Percentiles rank a stretch among this genome's conserved stretches.
These are phyloP conservation scores for Pneumocystis carinii DNA, from an alignment of 1,139 yeast species.

Conservation along the genomic window DNA sequence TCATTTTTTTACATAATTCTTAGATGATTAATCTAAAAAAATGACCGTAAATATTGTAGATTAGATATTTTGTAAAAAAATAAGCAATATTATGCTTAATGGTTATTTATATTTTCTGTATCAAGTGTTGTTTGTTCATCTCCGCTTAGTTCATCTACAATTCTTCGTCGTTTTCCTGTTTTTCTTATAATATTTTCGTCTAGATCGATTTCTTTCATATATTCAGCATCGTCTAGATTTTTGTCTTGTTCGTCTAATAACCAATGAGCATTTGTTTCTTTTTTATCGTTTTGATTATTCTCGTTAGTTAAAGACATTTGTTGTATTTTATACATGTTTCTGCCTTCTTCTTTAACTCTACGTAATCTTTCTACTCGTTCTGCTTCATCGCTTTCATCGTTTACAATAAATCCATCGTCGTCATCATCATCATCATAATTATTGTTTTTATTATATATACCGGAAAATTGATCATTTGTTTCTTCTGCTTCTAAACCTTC, in stretches of 20 bases:
- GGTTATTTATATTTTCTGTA: too few species aligned
- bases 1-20: too few species aligned
- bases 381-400: slow-evolving; percentile 20
- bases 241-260: slow-evolving; percentile 18
- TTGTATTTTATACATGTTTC: slow-evolving; percentile 31
- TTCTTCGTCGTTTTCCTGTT: not conserved
- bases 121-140: too few species aligned
- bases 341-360: slow-evolving; percentile 44
- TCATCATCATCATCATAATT: slow-evolving; percentile 38
- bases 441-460: slow-evolving; percentile 3
- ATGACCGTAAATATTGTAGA: too few species aligned
- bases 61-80: too few species aligned
- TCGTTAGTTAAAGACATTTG: slow-evolving; percentile 1
- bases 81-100: too few species aligned
- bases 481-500: slow-evolving; percentile 20
- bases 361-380: slow-evolving; percentile 46
- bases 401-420: slow-evolving; percentile 32
- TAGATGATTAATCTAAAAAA: too few species aligned
- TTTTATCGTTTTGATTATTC: slow-evolving; percentile 20
- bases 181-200: not conserved
- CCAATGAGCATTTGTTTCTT: slow-evolving; percentile 16
- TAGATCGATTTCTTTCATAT: not conserved
- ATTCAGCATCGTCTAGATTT: slow-evolving; percentile 18
- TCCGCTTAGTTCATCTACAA: not conserved
- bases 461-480: slow-evolving; percentile 33